These are phyloP conservation scores for Agroathelia rolfsii DNA, from an alignment of 1,284 basidiomycete genomes.

Conservation along the genomic window DNA sequence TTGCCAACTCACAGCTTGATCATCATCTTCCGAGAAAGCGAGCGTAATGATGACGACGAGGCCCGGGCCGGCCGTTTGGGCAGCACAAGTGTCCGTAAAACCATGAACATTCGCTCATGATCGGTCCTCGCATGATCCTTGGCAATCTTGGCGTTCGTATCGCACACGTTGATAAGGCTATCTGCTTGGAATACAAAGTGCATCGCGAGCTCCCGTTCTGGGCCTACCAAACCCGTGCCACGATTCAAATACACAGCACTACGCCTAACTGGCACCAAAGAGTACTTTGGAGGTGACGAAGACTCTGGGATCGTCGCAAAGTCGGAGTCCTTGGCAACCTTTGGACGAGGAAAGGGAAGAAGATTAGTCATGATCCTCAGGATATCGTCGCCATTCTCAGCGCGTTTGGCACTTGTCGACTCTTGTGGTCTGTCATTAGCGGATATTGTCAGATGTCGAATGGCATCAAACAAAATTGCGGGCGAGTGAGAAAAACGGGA, in stretches of 20 bases:
- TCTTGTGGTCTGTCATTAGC: slow-evolving; percentile 39
- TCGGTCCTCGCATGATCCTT: slow-evolving; percentile 50
- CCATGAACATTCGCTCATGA: slow-evolving; percentile 67
- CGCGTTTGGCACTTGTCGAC: slow-evolving; percentile 29
- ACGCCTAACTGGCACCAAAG: slow-evolving; percentile 35
- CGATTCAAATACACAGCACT: slow-evolving; percentile 62
- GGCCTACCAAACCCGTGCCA: slow-evolving; percentile 42
- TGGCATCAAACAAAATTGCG: slow-evolving; percentile 56
- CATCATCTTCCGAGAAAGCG: slow-evolving; percentile 12
- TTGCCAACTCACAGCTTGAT: slow-evolving; percentile 10
- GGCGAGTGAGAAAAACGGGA: slow-evolving; percentile 50
- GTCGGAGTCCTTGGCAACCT: slow-evolving; percentile 25
- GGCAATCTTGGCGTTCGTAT: slow-evolving; percentile 51
- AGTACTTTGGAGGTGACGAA: slow-evolving; percentile 23
- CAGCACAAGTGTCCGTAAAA: slow-evolving; percentile 45
- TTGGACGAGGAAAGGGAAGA: slow-evolving; percentile 49
- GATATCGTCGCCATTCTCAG: slow-evolving; percentile 42
- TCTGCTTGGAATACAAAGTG: slow-evolving; percentile 48
- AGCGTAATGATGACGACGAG: slow-evolving; percentile 10
- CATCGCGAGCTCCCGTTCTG: slow-evolving; percentile 51
- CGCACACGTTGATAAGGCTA: slow-evolving; percentile 40
- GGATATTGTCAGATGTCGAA: slow-evolving; percentile 48
- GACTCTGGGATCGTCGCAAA: slow-evolving; percentile 22
- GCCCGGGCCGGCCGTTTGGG: slow-evolving; percentile 11
- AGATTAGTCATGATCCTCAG: slow-evolving; percentile 66